Base-by-base conservation (phyloP, 2,329 filamentous ascomycete genomes). In the Cordyceps farinosa region DNA sequence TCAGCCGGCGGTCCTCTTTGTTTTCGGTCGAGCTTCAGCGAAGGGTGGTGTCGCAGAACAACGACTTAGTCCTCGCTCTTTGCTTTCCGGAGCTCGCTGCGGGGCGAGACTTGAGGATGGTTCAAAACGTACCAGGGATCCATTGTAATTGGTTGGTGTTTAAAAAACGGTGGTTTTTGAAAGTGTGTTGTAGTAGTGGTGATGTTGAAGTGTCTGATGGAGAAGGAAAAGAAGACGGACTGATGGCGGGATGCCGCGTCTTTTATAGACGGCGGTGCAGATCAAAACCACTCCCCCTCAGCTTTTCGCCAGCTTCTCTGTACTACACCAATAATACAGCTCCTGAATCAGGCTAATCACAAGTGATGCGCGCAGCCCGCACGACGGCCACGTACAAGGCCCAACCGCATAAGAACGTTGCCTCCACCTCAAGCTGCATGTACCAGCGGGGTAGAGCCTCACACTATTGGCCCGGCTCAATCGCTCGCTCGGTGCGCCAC, bases 91-190 rank as follows among this genome's bases (percentile, higher is more conserved):
- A 29, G 45, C 45, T 48, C 38, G 27, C 53, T 22, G 13, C 17
- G 4, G 8, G 11, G 22, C 13, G 53, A 30, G 17, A 13, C 5
- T 22, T 22, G 22, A 8, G 27, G 30, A 22, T 22, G 17, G 17
- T 42, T 8, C 5, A 10, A 38, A 13, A 57, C 61, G 30, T 63
- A 63, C 61, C 61, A 63, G 61, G 61, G 61, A 45, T 58, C 47
- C 61, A 63, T 63, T 62, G n/a, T 62, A 29, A 42, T 5, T 34
- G 38, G 45, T 48, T 48, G 45, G 45, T 48, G 45, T 48, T 48
- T 17, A 42, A 30, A 54, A 48, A 55, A 30, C 29, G 60, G 15
- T 13, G 38, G 5, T 42, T 34, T 48, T 30, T 2, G 42, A 34
- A 32, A 55, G 27, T 53, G 32, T 53, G 44, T 51, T 51, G 17